Percentiles rank a stretch among this genome's conserved stretches.
Evolutionary conservation across 768 basidiomycete species (phyloP).

Genomic region (Mycena polygramma): DNA sequence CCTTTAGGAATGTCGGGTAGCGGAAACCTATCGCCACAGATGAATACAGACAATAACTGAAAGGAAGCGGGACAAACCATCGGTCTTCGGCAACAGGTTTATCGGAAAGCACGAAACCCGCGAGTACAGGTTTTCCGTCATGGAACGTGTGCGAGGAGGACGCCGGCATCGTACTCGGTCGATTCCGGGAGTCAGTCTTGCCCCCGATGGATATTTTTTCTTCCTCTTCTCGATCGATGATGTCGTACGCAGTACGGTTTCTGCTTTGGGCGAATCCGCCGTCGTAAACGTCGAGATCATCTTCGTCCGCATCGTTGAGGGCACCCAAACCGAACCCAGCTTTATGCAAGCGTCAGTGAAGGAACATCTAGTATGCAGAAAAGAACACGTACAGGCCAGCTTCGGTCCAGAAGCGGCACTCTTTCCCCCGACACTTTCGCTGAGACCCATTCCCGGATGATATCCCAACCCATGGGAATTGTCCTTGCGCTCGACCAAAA

Average conservation of each 20-base stretch:
- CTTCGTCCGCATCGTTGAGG: constrained; percentile 94
- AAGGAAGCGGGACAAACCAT: constrained; percentile 68
- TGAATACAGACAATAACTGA: constrained; percentile 13
- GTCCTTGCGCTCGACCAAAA: constrained; percentile 76
- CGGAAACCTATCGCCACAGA: constrained; percentile 72
- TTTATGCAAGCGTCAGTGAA: constrained; percentile 43
- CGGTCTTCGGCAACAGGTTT: constrained; percentile 77
- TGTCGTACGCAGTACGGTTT: constrained; percentile 75
- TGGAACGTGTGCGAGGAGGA: constrained; percentile 64
- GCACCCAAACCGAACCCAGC: constrained; percentile 93
- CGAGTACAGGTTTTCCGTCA: constrained; percentile 80
- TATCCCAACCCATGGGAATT: constrained; percentile 89
- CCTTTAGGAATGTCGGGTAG: constrained; percentile 84
- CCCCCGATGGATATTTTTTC: constrained; percentile 62
- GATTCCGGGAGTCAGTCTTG: constrained; percentile 40
- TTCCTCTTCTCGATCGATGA: constrained; percentile 73
- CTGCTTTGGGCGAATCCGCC: constrained; percentile 50
- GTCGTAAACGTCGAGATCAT: constrained; percentile 90
- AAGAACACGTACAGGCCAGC: constrained; percentile 63
- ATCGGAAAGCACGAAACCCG: constrained; percentile 81
- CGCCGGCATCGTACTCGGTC: constrained; percentile 45
- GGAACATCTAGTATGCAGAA: neutral
- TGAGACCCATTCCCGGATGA: constrained; percentile 70
- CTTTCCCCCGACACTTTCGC: constrained; percentile 66
- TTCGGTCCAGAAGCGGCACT: constrained; percentile 59